phyloP scores from a whole-genome alignment of 148 eudicot genomes.

The Persicaria maculosa region DNA sequence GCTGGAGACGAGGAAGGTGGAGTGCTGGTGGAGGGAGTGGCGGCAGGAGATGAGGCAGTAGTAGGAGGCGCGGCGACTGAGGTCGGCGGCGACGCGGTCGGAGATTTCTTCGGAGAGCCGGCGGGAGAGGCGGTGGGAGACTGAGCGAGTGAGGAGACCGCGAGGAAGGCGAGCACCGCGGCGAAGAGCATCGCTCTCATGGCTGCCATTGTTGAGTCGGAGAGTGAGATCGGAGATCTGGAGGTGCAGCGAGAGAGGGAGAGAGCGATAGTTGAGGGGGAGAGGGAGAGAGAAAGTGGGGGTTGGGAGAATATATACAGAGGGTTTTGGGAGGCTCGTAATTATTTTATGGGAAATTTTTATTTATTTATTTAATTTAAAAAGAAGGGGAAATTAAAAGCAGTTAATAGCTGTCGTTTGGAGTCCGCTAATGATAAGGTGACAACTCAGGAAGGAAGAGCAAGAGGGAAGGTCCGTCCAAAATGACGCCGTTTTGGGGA shows the following conservation, averaged over 20 bases:
- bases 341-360: neutral
- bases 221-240: neutral
- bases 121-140: slow-evolving; percentile 9
- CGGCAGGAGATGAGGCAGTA: slow-evolving; percentile 3
- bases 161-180: neutral
- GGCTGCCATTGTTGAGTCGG: slow-evolving; percentile 1
- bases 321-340: neutral
- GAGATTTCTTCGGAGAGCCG: slow-evolving; percentile 7
- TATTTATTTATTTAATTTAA: neutral
- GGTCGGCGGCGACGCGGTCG: slow-evolving; percentile 7
- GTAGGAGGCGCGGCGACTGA: neutral
- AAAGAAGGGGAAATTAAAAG: neutral
- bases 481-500: neutral
- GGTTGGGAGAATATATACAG: neutral
- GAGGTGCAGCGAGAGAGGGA: neutral
- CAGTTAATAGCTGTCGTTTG: neutral
- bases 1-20: neutral
- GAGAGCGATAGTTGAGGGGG: neutral
- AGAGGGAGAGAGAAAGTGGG: neutral
- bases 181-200: neutral
- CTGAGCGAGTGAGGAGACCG: neutral
- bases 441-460: neutral
- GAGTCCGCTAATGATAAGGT: neutral
- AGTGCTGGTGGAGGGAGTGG: neutral
- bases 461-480: too few relatives aligned